Base-by-base conservation (phyloP, 139 green algal genomes). In the Astrephomene gubernaculifera region DNA sequence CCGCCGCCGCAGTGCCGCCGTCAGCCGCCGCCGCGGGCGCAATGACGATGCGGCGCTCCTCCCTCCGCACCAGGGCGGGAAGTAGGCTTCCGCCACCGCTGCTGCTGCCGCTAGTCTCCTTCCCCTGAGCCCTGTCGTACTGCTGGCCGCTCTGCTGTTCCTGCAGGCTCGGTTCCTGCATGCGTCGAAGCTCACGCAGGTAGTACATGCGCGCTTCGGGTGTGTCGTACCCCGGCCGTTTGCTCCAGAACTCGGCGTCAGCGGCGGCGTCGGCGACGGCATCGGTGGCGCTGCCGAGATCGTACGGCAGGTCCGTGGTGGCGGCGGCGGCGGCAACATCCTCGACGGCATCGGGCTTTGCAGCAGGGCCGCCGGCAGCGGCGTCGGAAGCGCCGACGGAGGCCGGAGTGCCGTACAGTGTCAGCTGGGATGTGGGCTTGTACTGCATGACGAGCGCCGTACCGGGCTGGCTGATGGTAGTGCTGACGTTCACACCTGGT, bases 391-490 rank as follows among this genome's bases (percentile, higher is more conserved):
- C 70, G 70, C 43, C 70, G 70, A 44, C 38, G 8, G 63, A 21
- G 10, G n/a, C n/a, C n/a, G n/a, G n/a, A n/a, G n/a, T n/a, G n/a
- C n/a, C n/a, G n/a, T n/a, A n/a, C n/a, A n/a, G n/a, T n/a, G n/a
- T n/a, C n/a, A n/a, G n/a, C n/a, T n/a, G n/a, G n/a, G n/a, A n/a
- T n/a, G n/a, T n/a, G n/a, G 35, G 35, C 21, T 36, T 29, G 71
- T 49, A 65, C 22, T 17, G n/a, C 31, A 80, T 67, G 21, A 45
- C 45, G 31, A 80, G 71, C 19, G 45, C n/a, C 6, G 71, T 80
- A 31, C n/a, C 45, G 31, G 71, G 71, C 49, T 80, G 71, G 71
- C 33, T 65, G 71, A 65, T 80, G 45, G 71, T 65, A 45, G 71
- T 44, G n/a, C 71, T 80, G n/a, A 80, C 21, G 45, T 65, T 7